Evolutionary conservation across 345 rosid species (phyloP), one percentile per base, ranked within the genome.

Genomic region (Trapa incisa): DNA sequence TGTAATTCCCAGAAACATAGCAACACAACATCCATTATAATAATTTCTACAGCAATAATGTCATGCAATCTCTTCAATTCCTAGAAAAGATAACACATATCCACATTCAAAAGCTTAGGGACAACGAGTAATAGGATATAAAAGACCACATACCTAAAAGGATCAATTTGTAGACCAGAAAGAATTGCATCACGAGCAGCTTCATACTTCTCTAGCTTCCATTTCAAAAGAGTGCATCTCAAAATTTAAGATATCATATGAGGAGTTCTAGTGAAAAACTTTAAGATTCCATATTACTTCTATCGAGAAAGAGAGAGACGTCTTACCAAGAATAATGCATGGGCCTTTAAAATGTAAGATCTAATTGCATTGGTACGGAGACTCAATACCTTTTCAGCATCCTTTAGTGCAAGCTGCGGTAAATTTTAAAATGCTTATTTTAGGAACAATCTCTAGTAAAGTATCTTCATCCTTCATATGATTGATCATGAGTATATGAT

Each of bases 141-240:
- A 64, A 65, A 6, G 68, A 61, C 32, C 65, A 38, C 62, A 64
- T 83, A 92, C 99, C 97, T 87, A 69, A 76, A 82, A 62, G 99
- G 97, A 77, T 94, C 95, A 66, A 87, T 74, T 77, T 90, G 97
- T 77, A 94, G 95, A 65, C 99, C 99, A 56, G 91, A 86, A 67
- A 88, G 82, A 75, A 90, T 74, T 75, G 78, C 77, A 58, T 90
- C 91, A 67, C 85, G 81, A 45, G 99, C 96, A 70, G 72, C 64
- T 63, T 90, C 91, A 75, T 94, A 94, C 74, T 86, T 87, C 79
- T 94, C 99, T 85, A 94, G 75, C 98, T 93, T 83, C 73, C 71
- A 68, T 71, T 70, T 38, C 64, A 70, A 64, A 47, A 68, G 38
- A 61, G 54, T 52, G 35, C 37, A 12, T 1, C 33, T 64, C 42